These are phyloP conservation scores for Diaporthe citriasiana DNA, from an alignment of 2,329 filamentous ascomycete genomes.

Conservation along the genomic window DNA sequence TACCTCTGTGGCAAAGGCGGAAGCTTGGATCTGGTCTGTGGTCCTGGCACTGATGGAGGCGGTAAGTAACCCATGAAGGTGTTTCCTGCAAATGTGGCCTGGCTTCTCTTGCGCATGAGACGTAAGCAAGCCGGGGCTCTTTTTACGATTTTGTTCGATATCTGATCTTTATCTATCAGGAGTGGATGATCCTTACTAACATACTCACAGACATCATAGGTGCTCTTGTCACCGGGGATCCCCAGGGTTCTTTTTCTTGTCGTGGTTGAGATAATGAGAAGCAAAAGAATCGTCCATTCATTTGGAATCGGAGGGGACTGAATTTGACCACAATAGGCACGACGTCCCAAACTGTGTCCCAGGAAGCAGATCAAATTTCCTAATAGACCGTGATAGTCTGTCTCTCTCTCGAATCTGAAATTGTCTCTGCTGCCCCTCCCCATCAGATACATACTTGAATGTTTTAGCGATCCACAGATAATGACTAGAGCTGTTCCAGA, in stretches of 20 bases:
- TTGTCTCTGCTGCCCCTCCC: background rate
- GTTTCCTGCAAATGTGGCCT: background rate
- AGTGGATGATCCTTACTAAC: background rate
- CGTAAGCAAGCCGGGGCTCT: background rate
- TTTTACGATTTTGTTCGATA: background rate
- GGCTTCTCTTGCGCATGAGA: too few species aligned
- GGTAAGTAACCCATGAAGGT: background rate
- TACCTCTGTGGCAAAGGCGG: background rate
- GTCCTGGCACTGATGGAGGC: conserved; percentile 17
- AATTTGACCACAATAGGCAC: background rate
- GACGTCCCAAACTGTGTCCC: background rate
- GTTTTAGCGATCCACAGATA: background rate
- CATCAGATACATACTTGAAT: background rate
- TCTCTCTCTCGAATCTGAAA: background rate
- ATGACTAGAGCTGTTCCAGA: background rate
- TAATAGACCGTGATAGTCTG: too few species aligned
- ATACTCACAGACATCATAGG: conserved; percentile 1
- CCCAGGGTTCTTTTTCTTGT: conserved; percentile 5
- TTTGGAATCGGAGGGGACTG: background rate
- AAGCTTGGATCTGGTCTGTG: background rate
- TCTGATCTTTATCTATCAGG: too few species aligned
- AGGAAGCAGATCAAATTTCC: background rate
- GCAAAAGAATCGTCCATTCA: too few species aligned
- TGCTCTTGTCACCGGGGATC: background rate
- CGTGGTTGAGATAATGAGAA: background rate